Conservation (phyloP, 495 filamentous ascomycete species). For the Penicilliopsis zonata region DNA sequence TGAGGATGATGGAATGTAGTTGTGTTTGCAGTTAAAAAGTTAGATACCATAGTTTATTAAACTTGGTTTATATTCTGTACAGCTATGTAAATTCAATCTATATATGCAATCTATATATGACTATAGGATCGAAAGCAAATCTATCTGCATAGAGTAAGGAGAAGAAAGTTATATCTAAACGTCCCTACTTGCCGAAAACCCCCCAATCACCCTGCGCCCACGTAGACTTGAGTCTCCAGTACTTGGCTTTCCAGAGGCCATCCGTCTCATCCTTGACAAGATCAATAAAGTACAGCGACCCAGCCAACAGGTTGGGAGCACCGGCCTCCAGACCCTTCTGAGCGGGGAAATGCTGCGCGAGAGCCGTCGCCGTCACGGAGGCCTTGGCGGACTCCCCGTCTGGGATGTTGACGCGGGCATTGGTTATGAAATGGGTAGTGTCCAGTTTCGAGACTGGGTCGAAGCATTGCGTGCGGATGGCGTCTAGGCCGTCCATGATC, state of each 20-base stretch:
- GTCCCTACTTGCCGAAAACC: no score
- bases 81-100: no score
- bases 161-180: no score
- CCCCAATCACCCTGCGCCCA: slow-evolving; percentile 16
- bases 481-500: slow-evolving; percentile 7
- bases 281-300: slow-evolving; percentile 13
- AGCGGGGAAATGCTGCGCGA: slow-evolving; percentile 18
- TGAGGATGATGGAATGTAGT: slow-evolving; percentile 51
- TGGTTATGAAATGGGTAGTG: slow-evolving; percentile 20
- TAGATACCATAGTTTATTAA: not conserved
- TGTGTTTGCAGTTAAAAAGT: slow-evolving; percentile 3
- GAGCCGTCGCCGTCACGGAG: slow-evolving; percentile 7
- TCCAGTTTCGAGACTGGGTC: slow-evolving; percentile 13
- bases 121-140: no score
- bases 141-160: no score
- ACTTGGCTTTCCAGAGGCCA: slow-evolving; percentile 18
- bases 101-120: no score
- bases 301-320: slow-evolving; percentile 4
- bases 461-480: slow-evolving; percentile 8
- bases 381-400: slow-evolving; percentile 10
- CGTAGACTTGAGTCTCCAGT: slow-evolving; percentile 10
- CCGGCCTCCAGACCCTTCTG: slow-evolving; percentile 10
- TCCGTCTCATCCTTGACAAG: slow-evolving; percentile 11
- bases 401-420: slow-evolving; percentile 14
- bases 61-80: no score